Base-by-base conservation (phyloP, 1,284 basidiomycete genomes). In the Pyrrhoderma noxium region DNA sequence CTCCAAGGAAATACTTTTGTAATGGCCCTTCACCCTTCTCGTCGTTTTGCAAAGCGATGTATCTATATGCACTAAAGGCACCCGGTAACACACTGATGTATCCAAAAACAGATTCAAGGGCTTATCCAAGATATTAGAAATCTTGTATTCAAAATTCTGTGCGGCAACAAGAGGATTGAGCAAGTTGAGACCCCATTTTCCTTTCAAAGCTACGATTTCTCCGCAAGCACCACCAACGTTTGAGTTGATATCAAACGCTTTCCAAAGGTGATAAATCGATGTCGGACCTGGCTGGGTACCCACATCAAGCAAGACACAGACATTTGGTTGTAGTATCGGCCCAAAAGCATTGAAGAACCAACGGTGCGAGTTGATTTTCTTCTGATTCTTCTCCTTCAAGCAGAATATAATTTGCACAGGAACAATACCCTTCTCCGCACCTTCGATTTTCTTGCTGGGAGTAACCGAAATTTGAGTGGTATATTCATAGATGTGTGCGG, bases 131-230 rank as follows among this genome's bases (percentile, higher is more conserved):
- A 94, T 93, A 62, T 93, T 94, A 45, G 82, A 87, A 87, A 95
- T 94, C 76, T 96, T 96, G 72, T 97, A 97, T 70, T 96, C 93
- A 57, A 94, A 94, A 65, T 94, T 93, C 71, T 94, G 92, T 14
- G 92, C 89, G 3, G 91, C 91, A 16, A 89, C 86, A 0, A 93
- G 72, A 0, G 93, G 93, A 62, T 90, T 96, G 59, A 90, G 62
- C 52, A 93, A 72, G 64, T 88, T 86, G 62, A 70, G 69, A 44
- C 84, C 85, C 60, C 76, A 89, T 67, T 82, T 87, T 42, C 91
- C 92, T 68, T 93, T 94, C 56, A 93, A 72, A 1, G 93, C 91
- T 22, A 94, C 90, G 49, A 96, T 95, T 71, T 96, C 93, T n/a
- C 93, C 93, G 63, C 93, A 96, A 3, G 95, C 94, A 23, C 95